Conservation (phyloP, 1,139 yeast genomes). For the Yamadazyma epiphylla region DNA sequence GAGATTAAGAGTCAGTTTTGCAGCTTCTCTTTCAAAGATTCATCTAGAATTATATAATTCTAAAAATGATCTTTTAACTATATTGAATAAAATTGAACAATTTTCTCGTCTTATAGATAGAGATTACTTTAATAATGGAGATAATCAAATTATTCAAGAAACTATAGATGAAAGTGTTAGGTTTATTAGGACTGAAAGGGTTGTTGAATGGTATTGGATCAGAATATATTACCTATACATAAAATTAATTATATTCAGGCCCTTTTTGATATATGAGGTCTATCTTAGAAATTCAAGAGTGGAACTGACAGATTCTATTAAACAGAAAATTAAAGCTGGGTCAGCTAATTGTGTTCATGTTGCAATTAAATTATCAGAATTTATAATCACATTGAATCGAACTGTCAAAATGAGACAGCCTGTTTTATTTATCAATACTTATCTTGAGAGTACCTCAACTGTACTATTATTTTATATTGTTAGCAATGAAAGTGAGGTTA, state of each 20-base stretch:
- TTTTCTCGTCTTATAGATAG: slow-evolving; percentile 10
- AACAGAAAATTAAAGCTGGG: slow-evolving; percentile 7
- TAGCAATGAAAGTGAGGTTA: slow-evolving; percentile 6
- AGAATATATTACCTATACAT: slow-evolving; percentile 10
- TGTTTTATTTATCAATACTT: slow-evolving; percentile 10
- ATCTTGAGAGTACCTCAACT: slow-evolving; percentile 11
- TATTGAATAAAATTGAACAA: slow-evolving; percentile 9
- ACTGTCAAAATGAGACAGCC: slow-evolving; percentile 10
- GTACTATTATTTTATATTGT: slow-evolving; percentile 11
- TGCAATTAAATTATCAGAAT: slow-evolving; percentile 9
- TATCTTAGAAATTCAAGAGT: slow-evolving; percentile 6
- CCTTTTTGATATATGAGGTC: slow-evolving; percentile 9
- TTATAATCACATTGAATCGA: slow-evolving; percentile 9
- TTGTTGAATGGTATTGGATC: slow-evolving; percentile 13
- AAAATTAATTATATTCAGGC: slow-evolving; percentile 9
- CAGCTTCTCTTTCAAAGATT: slow-evolving; percentile 6
- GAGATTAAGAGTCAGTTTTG: slow-evolving; percentile 8
- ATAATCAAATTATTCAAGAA: slow-evolving; percentile 4
- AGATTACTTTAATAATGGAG: slow-evolving; percentile 6
- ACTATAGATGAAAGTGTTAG: slow-evolving; percentile 5
- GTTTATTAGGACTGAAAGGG: slow-evolving; percentile 2
- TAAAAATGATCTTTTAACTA: slow-evolving; percentile 8
- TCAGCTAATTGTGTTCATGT: slow-evolving; percentile 9
- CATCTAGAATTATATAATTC: slow-evolving; percentile 10
- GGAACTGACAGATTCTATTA: slow-evolving; percentile 5